A percentile compares a stretch with the other conserved stretches of the same genome.
Conservation (phyloP, 2,329 filamentous ascomycete species). For the Aphanocladium album region DNA sequence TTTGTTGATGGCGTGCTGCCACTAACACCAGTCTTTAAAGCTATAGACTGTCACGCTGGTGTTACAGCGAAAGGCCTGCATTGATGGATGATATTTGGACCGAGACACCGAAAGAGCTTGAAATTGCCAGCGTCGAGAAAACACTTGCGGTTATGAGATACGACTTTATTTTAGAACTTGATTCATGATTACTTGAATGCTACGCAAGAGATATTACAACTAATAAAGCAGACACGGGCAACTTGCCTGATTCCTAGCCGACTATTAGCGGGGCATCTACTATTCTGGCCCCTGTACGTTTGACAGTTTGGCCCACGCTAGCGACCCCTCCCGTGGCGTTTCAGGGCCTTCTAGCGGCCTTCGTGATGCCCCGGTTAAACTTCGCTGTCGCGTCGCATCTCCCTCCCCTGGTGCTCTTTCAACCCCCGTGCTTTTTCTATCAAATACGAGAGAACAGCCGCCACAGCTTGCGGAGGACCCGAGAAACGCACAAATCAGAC, state of each 20-base stretch:
- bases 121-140: not conserved
- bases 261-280: not conserved
- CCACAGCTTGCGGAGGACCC: not conserved
- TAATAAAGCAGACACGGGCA: too few relatives aligned
- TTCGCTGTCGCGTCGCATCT: conserved; percentile 6
- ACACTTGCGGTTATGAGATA: not conserved
- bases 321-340: not conserved
- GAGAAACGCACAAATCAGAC: not conserved
- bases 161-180: not conserved
- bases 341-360: not conserved
- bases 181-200: not conserved
- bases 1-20: not conserved
- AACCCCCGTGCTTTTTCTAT: not conserved
- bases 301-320: not conserved
- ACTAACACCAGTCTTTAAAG: too few relatives aligned
- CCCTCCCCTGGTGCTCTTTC: not conserved
- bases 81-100: not conserved
- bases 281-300: not conserved
- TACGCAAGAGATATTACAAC: not conserved
- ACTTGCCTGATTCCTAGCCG: not conserved
- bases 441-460: not conserved
- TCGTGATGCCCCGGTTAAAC: conserved; percentile 8
- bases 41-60: not conserved
- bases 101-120: not conserved
- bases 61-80: not conserved